Evolutionary conservation across 2,329 filamentous ascomycete genomes (phyloP).

Genomic region (Phialophora verrucosa): DNA sequence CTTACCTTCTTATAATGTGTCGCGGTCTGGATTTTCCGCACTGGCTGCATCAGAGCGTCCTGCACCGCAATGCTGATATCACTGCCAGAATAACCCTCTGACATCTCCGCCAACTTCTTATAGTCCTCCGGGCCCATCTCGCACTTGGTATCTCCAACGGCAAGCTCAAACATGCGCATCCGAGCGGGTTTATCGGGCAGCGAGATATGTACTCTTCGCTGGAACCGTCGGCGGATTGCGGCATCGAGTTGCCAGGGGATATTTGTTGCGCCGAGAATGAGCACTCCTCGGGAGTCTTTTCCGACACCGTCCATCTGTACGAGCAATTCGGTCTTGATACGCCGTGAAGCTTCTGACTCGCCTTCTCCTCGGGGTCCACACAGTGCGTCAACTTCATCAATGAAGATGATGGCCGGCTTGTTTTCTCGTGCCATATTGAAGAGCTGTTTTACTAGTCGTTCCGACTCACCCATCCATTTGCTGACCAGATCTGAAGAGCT

Average conservation of each 20-base stretch:
- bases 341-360: constrained; percentile 93
- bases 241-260: constrained; percentile 98
- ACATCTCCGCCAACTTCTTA: constrained; percentile 76
- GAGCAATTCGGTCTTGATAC: constrained; percentile 97
- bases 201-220: constrained; percentile 92
- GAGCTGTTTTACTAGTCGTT: constrained; percentile 92
- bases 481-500: constrained; percentile 96
- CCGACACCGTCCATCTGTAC: constrained; percentile 99
- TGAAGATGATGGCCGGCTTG: constrained; percentile 97
- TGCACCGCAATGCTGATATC: constrained; percentile 97
- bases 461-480: constrained; percentile 99
- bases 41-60: constrained; percentile 94
- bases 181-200: constrained; percentile 85
- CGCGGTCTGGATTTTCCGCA: constrained; percentile 93
- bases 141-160: constrained; percentile 91
- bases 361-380: constrained; percentile 92
- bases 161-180: constrained; percentile 93
- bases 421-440: constrained; percentile 99
- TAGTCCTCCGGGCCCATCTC: constrained; percentile 79
- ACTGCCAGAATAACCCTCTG: constrained; percentile 92
- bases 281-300: constrained; percentile 88
- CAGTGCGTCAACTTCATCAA: constrained; percentile 91
- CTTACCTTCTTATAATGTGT: constrained; percentile 94
- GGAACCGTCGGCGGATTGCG: constrained; percentile 93
- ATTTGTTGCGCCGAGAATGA: constrained; percentile 95